These are phyloP conservation scores for Hypericum perforatum DNA, from an alignment of 345 rosid genomes.

Conservation along the genomic window DNA sequence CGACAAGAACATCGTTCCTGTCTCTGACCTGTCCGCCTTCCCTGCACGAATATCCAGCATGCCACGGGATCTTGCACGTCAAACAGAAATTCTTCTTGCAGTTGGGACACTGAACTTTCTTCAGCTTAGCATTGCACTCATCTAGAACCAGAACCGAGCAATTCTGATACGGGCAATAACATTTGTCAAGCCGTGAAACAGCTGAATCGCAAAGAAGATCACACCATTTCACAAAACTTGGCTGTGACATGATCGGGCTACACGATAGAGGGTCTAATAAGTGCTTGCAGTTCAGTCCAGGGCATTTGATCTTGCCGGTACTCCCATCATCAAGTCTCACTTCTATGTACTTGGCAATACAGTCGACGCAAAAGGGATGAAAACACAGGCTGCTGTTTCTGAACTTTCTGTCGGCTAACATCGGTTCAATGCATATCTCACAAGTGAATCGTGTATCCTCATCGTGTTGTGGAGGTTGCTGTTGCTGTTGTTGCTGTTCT, in stretches of 20 bases:
- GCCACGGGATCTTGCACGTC: conserved; percentile 21
- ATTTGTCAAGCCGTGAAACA: conserved; percentile 8
- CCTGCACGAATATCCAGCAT: conserved; percentile 21
- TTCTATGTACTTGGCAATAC: conserved; percentile 19
- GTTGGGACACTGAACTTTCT: conserved; percentile 18
- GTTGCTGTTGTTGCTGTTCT: neutral
- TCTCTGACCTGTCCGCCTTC: conserved; percentile 16
- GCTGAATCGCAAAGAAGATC: conserved; percentile 18
- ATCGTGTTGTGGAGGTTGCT: neutral
- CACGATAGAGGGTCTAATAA: conserved; percentile 18
- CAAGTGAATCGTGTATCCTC: conserved; percentile 16
- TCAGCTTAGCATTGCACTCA: conserved; percentile 20
- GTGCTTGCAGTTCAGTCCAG: conserved; percentile 16
- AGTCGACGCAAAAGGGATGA: conserved; percentile 23
- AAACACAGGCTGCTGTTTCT: conserved; percentile 11
- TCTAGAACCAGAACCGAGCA: conserved; percentile 23
- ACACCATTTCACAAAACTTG: conserved; percentile 20
- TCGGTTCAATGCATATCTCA: conserved; percentile 23
- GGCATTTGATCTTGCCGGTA: conserved; percentile 16
- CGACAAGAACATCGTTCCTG: conserved; percentile 17
- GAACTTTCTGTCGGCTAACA: conserved; percentile 12
- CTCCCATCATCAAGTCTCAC: conserved; percentile 16
- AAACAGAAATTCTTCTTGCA: conserved; percentile 25
- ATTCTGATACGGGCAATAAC: conserved; percentile 25
- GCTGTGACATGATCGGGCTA: conserved; percentile 15